Percentiles rank a stretch among this genome's conserved stretches.
These are phyloP conservation scores for Acanthamoeba divionensis DNA, from an alignment of 208 protist species.

Conservation along the genomic window DNA sequence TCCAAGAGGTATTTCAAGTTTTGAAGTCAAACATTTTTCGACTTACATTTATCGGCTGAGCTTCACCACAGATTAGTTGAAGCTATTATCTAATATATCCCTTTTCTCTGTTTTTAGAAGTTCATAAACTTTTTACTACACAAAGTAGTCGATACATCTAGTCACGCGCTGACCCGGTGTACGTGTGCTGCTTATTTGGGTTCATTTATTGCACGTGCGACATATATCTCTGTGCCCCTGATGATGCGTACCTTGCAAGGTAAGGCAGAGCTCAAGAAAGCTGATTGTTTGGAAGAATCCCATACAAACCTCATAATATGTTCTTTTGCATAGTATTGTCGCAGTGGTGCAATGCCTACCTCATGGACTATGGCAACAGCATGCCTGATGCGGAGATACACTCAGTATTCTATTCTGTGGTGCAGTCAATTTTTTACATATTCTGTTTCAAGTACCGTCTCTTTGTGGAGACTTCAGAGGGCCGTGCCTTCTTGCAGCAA, in stretches of 20 bases:
- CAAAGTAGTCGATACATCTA: conserved; percentile 51
- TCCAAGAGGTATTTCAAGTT: background rate
- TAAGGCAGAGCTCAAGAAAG: too few species aligned
- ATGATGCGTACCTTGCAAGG: background rate
- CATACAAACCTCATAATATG: too few species aligned
- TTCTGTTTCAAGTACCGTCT: conserved; percentile 64
- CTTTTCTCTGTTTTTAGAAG: background rate
- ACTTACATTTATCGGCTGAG: background rate
- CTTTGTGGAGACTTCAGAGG: background rate
- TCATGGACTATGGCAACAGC: conserved; percentile 10
- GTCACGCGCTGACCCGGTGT: conserved; percentile 25
- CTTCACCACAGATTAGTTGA: too few species aligned
- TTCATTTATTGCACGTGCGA: conserved; percentile 58
- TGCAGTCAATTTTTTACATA: conserved; percentile 68
- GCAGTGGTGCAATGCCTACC: conserved; percentile 33
- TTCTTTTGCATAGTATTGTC: conserved; percentile 30
- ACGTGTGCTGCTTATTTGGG: conserved; percentile 68
- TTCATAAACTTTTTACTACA: conserved; percentile 62
- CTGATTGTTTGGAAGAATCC: too few species aligned
- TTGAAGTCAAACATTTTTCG: background rate
- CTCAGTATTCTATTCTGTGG: conserved; percentile 63
- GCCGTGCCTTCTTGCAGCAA: background rate
- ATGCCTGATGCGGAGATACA: conserved; percentile 63
- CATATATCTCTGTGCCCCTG: conserved; percentile 15
- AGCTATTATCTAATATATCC: too few species aligned